A percentile compares a stretch with the other conserved stretches of the same genome.
Conservation (phyloP, 2,329 filamentous ascomycete species). For the Paramyrothecium roridum region DNA sequence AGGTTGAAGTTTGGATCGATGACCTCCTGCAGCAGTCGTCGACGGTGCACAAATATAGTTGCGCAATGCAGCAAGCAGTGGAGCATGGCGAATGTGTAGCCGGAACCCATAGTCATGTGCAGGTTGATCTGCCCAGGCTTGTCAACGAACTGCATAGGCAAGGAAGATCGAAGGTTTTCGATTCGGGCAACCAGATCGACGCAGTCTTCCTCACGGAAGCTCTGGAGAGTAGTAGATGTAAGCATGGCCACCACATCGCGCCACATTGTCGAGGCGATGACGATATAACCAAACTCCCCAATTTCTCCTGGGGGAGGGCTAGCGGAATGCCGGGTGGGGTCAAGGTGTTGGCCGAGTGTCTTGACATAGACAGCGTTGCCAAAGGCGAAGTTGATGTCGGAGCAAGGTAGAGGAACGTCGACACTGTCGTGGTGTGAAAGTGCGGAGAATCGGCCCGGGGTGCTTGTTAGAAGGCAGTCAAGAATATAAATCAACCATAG, state of each 20-base stretch:
- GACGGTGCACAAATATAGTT: conserved; percentile 58
- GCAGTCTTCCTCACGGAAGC: conserved; percentile 53
- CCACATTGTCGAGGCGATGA: conserved; percentile 59
- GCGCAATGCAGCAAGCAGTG: conserved; percentile 60
- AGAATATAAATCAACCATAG: conserved; percentile 62
- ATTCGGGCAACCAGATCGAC: conserved; percentile 50
- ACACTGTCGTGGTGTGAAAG: conserved; percentile 51
- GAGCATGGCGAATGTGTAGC: conserved; percentile 60
- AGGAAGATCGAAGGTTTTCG: conserved; percentile 48
- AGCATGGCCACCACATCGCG: conserved; percentile 61
- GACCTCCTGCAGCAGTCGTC: conserved; percentile 56
- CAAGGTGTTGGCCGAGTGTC: conserved; percentile 44
- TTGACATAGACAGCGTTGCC: conserved; percentile 57
- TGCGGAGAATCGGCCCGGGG: conserved; percentile 56
- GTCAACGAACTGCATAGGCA: conserved; percentile 59
- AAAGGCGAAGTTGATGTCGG: conserved; percentile 61
- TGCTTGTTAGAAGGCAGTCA: conserved; percentile 60
- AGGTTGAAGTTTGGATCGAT: conserved; percentile 48
- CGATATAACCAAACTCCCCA: conserved; percentile 61
- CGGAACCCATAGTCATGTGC: conserved; percentile 63
- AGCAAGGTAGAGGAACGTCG: conserved; percentile 55
- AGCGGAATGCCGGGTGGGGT: conserved; percentile 29
- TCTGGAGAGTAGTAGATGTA: conserved; percentile 47
- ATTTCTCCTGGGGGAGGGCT: conserved; percentile 42
- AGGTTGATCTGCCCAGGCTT: conserved; percentile 59